A percentile compares a stretch with the other conserved stretches of the same genome.
Conservation (phyloP, 495 filamentous ascomycete genomes). For the Hypoxylon crocopeplum region DNA sequence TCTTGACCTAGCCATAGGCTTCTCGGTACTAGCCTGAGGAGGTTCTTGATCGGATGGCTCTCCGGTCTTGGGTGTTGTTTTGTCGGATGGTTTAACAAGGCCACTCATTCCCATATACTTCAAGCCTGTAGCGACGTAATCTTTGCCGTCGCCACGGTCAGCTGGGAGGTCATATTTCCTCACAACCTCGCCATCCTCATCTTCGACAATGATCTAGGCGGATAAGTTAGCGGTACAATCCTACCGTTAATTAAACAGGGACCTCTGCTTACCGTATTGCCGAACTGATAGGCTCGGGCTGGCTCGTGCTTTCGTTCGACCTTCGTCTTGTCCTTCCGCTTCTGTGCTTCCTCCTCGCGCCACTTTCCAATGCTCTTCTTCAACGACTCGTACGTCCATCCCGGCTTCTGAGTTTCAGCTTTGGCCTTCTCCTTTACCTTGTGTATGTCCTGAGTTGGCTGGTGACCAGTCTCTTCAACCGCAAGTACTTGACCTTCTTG, state of each 20-base stretch:
- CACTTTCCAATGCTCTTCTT: slow-evolving; percentile 58
- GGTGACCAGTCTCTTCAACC: slow-evolving; percentile 40
- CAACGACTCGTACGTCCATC: slow-evolving; percentile 51
- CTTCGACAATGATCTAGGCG: slow-evolving; percentile 87
- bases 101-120: slow-evolving; percentile 57
- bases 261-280: slow-evolving; percentile 69
- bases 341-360: slow-evolving; percentile 64
- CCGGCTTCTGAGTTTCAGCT: slow-evolving; percentile 47
- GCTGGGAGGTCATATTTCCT: slow-evolving; percentile 91
- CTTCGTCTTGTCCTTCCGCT: slow-evolving; percentile 64
- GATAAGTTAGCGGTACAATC: slow-evolving; percentile 25
- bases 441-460: slow-evolving; percentile 17
- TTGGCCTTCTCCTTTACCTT: slow-evolving; percentile 33
- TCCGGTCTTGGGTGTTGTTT: slow-evolving; percentile 22
- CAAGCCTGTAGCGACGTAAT: slow-evolving; percentile 52
- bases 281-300: slow-evolving; percentile 93
- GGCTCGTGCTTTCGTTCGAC: slow-evolving; percentile 58
- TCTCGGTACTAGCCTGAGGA: slow-evolving; percentile 17
- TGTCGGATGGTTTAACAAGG: slow-evolving; percentile 48
- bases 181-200: slow-evolving; percentile 95
- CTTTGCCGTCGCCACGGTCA: slow-evolving; percentile 41
- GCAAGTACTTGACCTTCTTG: slow-evolving; percentile 83
- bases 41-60: slow-evolving; percentile 26
- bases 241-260: neutral
- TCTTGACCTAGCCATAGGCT: slow-evolving; percentile 34